Evolutionary conservation across 176 grass and related monocot species (phyloP).

Genomic region (Ensete glaucum): DNA sequence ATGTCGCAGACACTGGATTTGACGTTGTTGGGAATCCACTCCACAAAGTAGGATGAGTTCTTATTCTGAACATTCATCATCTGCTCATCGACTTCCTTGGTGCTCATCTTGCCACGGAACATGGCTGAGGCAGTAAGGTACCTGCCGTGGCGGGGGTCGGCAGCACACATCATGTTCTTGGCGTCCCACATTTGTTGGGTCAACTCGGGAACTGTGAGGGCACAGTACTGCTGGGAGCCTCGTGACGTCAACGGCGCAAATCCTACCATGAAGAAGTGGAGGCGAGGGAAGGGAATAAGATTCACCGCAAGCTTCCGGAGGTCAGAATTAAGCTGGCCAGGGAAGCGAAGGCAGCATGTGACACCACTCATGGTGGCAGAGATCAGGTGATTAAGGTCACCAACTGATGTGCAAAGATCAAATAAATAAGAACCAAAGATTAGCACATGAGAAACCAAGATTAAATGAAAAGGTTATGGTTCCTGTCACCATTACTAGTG

Average conservation of each 20-base stretch:
- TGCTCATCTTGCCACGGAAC: conserved; percentile 20
- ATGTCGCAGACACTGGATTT: conserved; percentile 9
- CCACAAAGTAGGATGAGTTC: conserved; percentile 15
- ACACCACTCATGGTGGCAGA: conserved; percentile 9
- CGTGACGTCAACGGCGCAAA: not conserved
- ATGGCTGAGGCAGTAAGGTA: conserved; percentile 15
- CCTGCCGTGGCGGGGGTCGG: conserved; percentile 8
- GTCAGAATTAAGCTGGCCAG: conserved; percentile 8
- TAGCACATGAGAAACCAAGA: not conserved
- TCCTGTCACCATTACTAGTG: not conserved
- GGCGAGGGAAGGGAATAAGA: conserved; percentile 5
- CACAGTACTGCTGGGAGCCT: conserved; percentile 6
- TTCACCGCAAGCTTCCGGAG: conserved; percentile 8
- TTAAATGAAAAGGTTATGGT: not conserved
- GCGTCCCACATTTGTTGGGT: conserved; percentile 20
- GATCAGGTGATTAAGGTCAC: conserved; percentile 1
- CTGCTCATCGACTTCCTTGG: conserved; percentile 16
- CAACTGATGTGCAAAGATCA: not conserved
- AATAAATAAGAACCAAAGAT: not conserved
- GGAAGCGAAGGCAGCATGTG: conserved; percentile 14
- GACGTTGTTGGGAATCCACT: conserved; percentile 15
- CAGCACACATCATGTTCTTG: conserved; percentile 21
- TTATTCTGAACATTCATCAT: conserved; percentile 19
- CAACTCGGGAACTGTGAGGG: conserved; percentile 17
- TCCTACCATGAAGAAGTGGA: conserved; percentile 13